Evolutionary conservation across 2,329 filamentous ascomycete genomes (phyloP).

Genomic region (Neurospora sp.): DNA sequence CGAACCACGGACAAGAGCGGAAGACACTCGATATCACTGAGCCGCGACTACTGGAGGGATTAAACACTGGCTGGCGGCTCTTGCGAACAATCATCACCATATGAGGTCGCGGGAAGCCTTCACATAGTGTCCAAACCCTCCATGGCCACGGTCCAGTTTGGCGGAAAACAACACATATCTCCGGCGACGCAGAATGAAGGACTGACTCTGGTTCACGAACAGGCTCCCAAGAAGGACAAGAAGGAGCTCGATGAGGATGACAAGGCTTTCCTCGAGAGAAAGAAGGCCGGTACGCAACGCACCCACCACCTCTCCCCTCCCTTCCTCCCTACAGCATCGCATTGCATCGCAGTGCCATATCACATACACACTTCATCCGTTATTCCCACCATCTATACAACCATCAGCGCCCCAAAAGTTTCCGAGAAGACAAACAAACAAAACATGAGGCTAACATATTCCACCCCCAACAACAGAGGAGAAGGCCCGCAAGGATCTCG

Average conservation of each 20-base stretch:
- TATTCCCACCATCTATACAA: background rate
- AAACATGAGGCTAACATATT: background rate
- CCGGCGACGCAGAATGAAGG: background rate
- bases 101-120: background rate
- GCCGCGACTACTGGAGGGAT: background rate
- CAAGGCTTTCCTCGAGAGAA: conserved; percentile 71
- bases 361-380: too few relatives aligned
- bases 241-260: conserved; percentile 85
- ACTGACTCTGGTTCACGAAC: background rate
- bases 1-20: background rate
- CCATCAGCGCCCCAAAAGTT: background rate
- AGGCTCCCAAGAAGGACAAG: conserved; percentile 68
- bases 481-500: conserved; percentile 76
- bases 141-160: background rate
- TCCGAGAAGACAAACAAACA: background rate
- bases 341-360: too few relatives aligned
- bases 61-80: background rate
- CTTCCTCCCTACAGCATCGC: conserved; percentile 15
- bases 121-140: background rate
- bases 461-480: conserved; percentile 46
- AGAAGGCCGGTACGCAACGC: conserved; percentile 60
- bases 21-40: background rate
- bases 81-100: background rate
- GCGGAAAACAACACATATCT: background rate
- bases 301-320: conserved; percentile 29